phyloP scores from a whole-genome alignment of 495 filamentous ascomycete species.

The Neurospora sublineolata region DNA sequence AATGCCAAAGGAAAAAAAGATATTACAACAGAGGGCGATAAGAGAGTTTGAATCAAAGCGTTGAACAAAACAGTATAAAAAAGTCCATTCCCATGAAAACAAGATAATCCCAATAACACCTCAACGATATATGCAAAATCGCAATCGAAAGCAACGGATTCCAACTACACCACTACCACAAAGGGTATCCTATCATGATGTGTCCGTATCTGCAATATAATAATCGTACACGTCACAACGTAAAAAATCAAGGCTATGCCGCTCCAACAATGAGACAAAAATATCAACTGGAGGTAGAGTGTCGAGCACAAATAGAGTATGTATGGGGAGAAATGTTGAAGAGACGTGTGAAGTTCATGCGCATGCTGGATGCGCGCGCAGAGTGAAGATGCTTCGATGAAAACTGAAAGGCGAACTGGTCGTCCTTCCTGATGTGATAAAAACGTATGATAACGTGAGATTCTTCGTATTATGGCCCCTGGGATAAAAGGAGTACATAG shows the following conservation, averaged over 20 bases:
- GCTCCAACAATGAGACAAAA: not conserved
- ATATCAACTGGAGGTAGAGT: not conserved
- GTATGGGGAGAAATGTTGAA: not conserved
- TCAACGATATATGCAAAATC: not conserved
- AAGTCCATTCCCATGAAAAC: not conserved
- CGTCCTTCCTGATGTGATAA: not conserved
- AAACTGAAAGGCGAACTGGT: not conserved
- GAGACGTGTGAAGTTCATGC: not conserved
- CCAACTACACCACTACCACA: not conserved
- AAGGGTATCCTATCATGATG: not conserved
- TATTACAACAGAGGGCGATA: not conserved
- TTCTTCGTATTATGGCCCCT: not conserved
- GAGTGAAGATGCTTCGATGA: not conserved
- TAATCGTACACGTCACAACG: not conserved
- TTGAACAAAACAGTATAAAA: not conserved
- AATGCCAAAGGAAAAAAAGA: not conserved
- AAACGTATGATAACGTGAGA: not conserved
- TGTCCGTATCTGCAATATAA: not conserved
- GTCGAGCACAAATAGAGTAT: not conserved
- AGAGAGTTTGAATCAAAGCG: not conserved
- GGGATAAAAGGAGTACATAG: not conserved
- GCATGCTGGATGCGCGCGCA: not conserved
- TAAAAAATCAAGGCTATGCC: not conserved
- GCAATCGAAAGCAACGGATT: not conserved
- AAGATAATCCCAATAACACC: not conserved